phyloP scores from a whole-genome alignment of 257 asterid genomes.

The Apocynum venetum region DNA sequence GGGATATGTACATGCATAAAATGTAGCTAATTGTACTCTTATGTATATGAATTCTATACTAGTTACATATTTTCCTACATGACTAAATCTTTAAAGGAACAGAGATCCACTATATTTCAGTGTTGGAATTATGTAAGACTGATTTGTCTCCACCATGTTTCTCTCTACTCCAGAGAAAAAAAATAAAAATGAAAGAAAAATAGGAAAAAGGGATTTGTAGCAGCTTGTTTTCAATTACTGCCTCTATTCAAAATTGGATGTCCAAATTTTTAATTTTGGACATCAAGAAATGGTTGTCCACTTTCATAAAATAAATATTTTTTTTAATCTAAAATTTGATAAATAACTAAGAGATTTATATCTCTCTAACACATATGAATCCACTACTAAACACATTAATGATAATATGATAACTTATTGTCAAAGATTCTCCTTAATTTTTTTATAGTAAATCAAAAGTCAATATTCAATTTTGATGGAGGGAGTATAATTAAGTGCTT shows the following conservation, averaged over 20 bases:
- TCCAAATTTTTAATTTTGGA: not conserved
- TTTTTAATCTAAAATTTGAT: too few relatives aligned
- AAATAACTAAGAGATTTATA: not conserved
- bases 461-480: not conserved
- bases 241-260: too few relatives aligned
- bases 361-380: too few relatives aligned
- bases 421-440: too few relatives aligned
- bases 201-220: not conserved
- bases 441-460: not conserved
- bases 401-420: not conserved
- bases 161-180: not conserved
- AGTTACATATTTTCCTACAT: not conserved
- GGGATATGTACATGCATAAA: not conserved
- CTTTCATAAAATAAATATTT: not conserved
- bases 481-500: constrained; percentile 3
- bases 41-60: not conserved
- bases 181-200: not conserved
- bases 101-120: not conserved
- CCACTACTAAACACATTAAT: not conserved
- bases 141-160: not conserved
- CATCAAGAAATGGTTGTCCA: not conserved
- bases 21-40: not conserved
- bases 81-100: not conserved
- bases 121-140: not conserved
- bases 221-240: not conserved